Base-by-base conservation (phyloP, 2,329 filamentous ascomycete genomes). In the Rutstroemia sp. region DNA sequence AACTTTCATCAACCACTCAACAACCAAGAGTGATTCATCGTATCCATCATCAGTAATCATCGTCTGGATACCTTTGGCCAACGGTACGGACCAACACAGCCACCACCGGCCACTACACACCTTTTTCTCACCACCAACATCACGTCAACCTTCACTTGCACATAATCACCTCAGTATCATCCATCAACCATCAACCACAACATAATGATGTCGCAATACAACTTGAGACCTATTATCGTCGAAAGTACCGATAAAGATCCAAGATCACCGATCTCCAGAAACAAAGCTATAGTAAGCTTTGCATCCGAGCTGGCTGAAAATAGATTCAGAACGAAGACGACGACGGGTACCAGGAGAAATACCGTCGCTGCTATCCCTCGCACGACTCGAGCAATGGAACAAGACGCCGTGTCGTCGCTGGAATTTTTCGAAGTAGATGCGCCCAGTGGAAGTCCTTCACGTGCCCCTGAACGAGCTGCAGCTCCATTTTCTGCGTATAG, bases 1-100 rank as follows among this genome's bases (percentile, higher is more conserved):
- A 48, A 58, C 49, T 51, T 54, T 56, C 62, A 61, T 63, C 64
- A 59, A 59, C 63, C 59, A 21, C 58, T 61, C 61, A 57, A 54
- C 58, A 19, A 50, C 53, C 21, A 39, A 34, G 40, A 56, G 46
- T 34, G 40, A 56, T 61, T 57, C 63, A 66, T 67, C 62, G 58
- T 58, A 46, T 44, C 52, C 57, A 57, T 48, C 51, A 61, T 58
- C 52, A 45, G 46, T 23, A 48, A 51, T 42, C 40, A 46, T 48
- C 40, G 48, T 21, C 6, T 16, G 10, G 36, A 42, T 17, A 16
- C 12, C 25, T 36, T 14, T 46, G 9, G 19, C 40, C 25, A 48
- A 48, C 42, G 36, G 25, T 45, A 57, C 36, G 21, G 34, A 42
- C 17, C 21, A 16, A 30, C 48, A 27, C 48, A 23, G 23, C 10